Percentiles rank a stretch among this genome's conserved stretches.
These are phyloP conservation scores for Paramecium pentaurelia DNA, from an alignment of 73 alveolate species.

Conservation along the genomic window DNA sequence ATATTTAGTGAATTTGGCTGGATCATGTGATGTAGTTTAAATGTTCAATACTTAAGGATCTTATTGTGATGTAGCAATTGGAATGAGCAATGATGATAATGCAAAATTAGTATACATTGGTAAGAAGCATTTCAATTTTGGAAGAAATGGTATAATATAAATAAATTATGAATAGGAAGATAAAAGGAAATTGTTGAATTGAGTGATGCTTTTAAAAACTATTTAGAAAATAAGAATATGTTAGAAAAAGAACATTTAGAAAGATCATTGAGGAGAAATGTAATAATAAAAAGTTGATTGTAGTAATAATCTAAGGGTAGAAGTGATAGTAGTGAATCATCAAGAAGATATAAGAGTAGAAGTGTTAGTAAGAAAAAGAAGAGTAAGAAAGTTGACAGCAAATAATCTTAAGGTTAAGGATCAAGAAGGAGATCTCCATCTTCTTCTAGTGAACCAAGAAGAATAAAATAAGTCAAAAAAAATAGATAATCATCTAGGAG, in stretches of 20 bases:
- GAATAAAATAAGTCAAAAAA: not conserved
- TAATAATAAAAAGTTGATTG: not conserved
- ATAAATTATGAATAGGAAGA: not conserved
- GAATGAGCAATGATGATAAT: constrained; percentile 37
- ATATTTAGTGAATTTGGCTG: constrained; percentile 46
- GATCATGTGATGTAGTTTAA: constrained; percentile 13
- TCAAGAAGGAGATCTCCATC: not conserved
- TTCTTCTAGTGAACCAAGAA: not conserved
- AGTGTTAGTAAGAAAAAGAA: not conserved
- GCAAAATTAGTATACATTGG: constrained; percentile 46
- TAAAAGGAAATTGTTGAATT: not conserved
- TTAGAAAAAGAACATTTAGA: constrained; percentile 26
- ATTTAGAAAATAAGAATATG: constrained; percentile 1
- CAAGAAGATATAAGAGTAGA: constrained; percentile 2
- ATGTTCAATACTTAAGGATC: not conserved
- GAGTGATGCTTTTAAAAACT: constrained; percentile 24
- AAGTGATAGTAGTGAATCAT: constrained; percentile 17
- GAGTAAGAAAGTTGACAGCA: not conserved
- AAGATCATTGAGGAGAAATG: constrained; percentile 24
- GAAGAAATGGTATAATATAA: not conserved
- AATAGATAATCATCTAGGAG: not conserved
- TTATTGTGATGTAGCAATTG: constrained; percentile 39
- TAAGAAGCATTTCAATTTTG: constrained; percentile 38
- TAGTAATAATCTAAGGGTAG: not conserved
- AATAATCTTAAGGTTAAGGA: not conserved